phyloP scores from a whole-genome alignment of 768 basidiomycete species.

The Phanerodontia chrysosporium region DNA sequence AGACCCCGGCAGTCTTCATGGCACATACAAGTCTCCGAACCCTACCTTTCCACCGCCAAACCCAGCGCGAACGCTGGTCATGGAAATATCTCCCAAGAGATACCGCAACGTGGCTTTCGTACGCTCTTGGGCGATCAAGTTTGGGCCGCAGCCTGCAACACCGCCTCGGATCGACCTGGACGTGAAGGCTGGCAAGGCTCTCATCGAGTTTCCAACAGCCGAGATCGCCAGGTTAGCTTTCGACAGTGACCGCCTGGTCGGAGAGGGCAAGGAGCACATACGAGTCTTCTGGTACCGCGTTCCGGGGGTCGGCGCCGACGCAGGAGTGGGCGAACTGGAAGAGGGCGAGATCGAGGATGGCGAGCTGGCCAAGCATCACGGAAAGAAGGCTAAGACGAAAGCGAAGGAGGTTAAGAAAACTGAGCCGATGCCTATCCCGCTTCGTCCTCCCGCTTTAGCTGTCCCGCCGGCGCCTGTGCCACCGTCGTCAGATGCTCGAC shows the following conservation, averaged over 20 bases:
- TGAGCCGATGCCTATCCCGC: background rate
- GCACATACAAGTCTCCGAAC: background rate
- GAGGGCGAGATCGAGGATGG: slow-evolving; percentile 27
- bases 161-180: slow-evolving; percentile 16
- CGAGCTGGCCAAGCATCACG: slow-evolving; percentile 8
- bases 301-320: background rate
- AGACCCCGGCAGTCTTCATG: slow-evolving; percentile 5
- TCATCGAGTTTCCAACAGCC: slow-evolving; percentile 21
- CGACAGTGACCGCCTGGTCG: slow-evolving; percentile 16
- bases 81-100: slow-evolving; percentile 24
- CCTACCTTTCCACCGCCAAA: slow-evolving; percentile 5
- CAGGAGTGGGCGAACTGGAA: slow-evolving; percentile 17
- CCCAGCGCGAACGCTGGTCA: slow-evolving; percentile 19
- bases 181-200: slow-evolving; percentile 18
- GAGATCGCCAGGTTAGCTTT: slow-evolving; percentile 18
- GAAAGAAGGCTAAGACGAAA: background rate
- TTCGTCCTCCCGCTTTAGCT: background rate
- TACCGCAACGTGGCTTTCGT: slow-evolving; percentile 21
- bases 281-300: slow-evolving; percentile 24
- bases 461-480: background rate
- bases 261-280: slow-evolving; percentile 25
- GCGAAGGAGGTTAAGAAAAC: slow-evolving; percentile 16
- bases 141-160: slow-evolving; percentile 3
- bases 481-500: background rate
- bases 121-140: slow-evolving; percentile 16